Conservation (phyloP, 2,329 filamentous ascomycete genomes). For the Lachnellula cervina region DNA sequence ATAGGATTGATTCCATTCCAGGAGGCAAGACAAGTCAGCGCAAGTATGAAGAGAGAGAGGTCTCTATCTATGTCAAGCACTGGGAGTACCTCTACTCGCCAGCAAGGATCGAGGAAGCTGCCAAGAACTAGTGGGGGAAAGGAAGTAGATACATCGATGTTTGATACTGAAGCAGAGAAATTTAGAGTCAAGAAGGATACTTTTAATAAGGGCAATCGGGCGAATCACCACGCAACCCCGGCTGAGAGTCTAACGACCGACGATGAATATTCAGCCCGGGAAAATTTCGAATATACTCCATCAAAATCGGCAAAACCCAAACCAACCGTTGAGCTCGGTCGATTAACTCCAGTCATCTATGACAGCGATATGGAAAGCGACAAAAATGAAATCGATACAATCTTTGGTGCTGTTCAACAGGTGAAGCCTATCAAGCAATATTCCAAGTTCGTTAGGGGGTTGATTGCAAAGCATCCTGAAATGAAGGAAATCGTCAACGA, state of each 20-base stretch:
- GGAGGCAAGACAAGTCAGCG: neutral
- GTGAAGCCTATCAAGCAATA: slow-evolving; percentile 13
- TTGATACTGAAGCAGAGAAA: neutral
- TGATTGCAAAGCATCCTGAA: slow-evolving; percentile 14
- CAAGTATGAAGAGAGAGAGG: neutral
- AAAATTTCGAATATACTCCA: too few relatives aligned
- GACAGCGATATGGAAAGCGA: too few relatives aligned
- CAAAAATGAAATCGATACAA: neutral
- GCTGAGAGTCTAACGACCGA: neutral
- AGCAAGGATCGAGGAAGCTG: neutral
- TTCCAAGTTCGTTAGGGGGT: slow-evolving; percentile 13
- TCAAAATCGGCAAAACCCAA: too few relatives aligned
- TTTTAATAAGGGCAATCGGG: neutral
- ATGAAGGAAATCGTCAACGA: slow-evolving; percentile 20
- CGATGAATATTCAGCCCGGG: too few relatives aligned
- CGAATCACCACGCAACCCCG: neutral
- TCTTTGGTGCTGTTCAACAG: neutral
- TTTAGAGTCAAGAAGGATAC: neutral
- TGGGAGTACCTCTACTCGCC: neutral
- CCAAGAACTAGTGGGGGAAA: neutral
- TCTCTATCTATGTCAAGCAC: neutral
- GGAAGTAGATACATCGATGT: neutral
- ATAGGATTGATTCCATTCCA: neutral
- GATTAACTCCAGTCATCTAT: too few relatives aligned
- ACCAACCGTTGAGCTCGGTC: too few relatives aligned